phyloP scores from a whole-genome alignment of 1,284 basidiomycete species.

The Cutaneotrichosporon sp. region DNA sequence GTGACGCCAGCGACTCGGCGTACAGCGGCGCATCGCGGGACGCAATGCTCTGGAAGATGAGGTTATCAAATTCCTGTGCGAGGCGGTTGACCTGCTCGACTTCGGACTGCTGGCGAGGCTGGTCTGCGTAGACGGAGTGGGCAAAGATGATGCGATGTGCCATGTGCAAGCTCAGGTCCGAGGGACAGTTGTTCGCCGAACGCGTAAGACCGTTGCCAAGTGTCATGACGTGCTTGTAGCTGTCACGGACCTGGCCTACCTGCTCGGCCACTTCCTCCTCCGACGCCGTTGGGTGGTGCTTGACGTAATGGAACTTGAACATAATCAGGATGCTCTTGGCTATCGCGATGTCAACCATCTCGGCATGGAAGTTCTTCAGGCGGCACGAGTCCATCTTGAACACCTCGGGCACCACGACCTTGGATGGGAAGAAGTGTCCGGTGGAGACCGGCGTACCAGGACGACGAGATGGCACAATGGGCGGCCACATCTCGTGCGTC shows the following conservation, averaged over 20 bases:
- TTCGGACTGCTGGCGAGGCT: neutral
- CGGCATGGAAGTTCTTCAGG: slow-evolving; percentile 58
- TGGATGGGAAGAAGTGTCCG: slow-evolving; percentile 50
- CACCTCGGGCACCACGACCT: slow-evolving; percentile 61
- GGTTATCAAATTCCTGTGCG: slow-evolving; percentile 14
- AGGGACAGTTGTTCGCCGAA: slow-evolving; percentile 3
- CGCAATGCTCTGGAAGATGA: slow-evolving; percentile 8
- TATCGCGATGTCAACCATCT: slow-evolving; percentile 68
- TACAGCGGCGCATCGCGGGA: slow-evolving; percentile 5
- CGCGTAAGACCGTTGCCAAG: slow-evolving; percentile 11
- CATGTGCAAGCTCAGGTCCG: slow-evolving; percentile 17
- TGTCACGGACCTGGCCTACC: slow-evolving; percentile 48
- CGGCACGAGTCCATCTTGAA: slow-evolving; percentile 75
- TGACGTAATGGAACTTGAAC: slow-evolving; percentile 11
- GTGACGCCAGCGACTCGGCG: slow-evolving; percentile 2
- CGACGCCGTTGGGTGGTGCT: slow-evolving; percentile 64
- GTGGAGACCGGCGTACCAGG: slow-evolving; percentile 38
- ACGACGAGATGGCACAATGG: slow-evolving; percentile 32
- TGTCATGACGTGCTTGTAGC: slow-evolving; percentile 23
- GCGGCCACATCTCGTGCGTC: slow-evolving; percentile 43
- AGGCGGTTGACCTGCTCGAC: slow-evolving; percentile 13
- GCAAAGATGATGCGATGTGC: slow-evolving; percentile 16
- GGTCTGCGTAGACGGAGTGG: neutral
- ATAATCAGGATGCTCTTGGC: slow-evolving; percentile 62
- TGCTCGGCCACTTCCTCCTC: slow-evolving; percentile 55